Conservation (phyloP, 2,329 filamentous ascomycete genomes). For the Claviceps africana region DNA sequence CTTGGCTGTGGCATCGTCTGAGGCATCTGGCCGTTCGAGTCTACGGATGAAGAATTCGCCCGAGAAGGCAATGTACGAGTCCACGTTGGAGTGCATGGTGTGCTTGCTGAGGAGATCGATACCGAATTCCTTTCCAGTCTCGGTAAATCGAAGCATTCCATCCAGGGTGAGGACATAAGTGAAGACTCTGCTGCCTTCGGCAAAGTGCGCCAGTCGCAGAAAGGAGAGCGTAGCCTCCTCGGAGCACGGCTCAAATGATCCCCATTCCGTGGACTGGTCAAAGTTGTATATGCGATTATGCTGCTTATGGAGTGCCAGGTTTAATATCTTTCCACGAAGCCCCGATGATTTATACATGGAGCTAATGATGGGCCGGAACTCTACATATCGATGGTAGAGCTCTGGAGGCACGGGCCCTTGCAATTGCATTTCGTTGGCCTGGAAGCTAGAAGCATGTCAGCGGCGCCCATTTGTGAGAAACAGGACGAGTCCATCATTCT, state of each 20-base stretch:
- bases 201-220: conserved; percentile 73
- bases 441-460: conserved; percentile 51
- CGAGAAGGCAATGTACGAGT: conserved; percentile 78
- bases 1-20: conserved; percentile 27
- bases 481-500: no score
- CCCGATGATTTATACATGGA: conserved; percentile 74
- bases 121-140: conserved; percentile 89
- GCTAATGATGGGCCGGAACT: conserved; percentile 81
- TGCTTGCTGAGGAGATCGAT: conserved; percentile 90
- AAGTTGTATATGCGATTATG: conserved; percentile 84
- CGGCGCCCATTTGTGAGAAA: no score
- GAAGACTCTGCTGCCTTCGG: conserved; percentile 73
- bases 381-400: conserved; percentile 84
- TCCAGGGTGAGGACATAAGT: conserved; percentile 88
- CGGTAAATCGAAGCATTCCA: conserved; percentile 76
- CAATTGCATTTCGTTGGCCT: conserved; percentile 83
- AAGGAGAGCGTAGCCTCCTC: conserved; percentile 64
- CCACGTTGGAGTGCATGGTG: conserved; percentile 91
- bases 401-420: conserved; percentile 65
- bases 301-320: conserved; percentile 79
- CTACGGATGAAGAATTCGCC: conserved; percentile 86
- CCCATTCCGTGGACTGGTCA: conserved; percentile 60
- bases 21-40: conserved; percentile 34
- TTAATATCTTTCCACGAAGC: conserved; percentile 64
- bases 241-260: conserved; percentile 51